Base-by-base conservation (phyloP, 148 eudicot genomes). In the Camellia granthamiana region DNA sequence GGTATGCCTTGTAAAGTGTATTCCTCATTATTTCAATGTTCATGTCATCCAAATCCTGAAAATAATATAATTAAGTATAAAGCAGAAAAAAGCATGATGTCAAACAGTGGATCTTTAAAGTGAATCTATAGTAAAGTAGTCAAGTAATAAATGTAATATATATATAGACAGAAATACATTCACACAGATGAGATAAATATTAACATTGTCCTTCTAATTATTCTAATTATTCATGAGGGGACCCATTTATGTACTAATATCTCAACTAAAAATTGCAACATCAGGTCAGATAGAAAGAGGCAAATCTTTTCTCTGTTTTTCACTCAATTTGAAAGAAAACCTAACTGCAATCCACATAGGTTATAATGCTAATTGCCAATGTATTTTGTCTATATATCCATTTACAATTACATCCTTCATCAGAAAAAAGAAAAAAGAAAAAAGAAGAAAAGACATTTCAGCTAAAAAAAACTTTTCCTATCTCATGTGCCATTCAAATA, bases 21-120 rank as follows among this genome's bases (percentile, higher is more conserved):
- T 96, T 96, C 87, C 99, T 90, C 99, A 96, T 96, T 80, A 96
- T 96, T 82, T 96, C 99, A 77, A 96, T 96, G 92, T 96, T 96
- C 99, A 96, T 96, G 84, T 96, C 99, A 88, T 96, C 99, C 91
- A 96, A 87, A 84, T 96, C 99, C 99, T 96, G 82, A 52, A 74
- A 41, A 78, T 41, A 43, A 73, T 42, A 23, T 23, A 73, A 66
- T 60, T 38, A 68, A 72, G 14, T 58, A 38, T 61, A 77, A 77
- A 74, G 14, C 41, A 47, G 10, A 11, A 46, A 30, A 78, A 72
- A 74, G 51, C 59, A 72, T 76, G 19, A 76, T 49, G 18, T 72
- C 8, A 9, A 56, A 78, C 21, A 23, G n/a, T 73, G 41, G 46
- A 73, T 55, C 76, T 55, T 8, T 49, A 15, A 30, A 52, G 12